Evolutionary conservation across 2,329 filamentous ascomycete species (phyloP).

Genomic region (Diaporthe aspalathi): DNA sequence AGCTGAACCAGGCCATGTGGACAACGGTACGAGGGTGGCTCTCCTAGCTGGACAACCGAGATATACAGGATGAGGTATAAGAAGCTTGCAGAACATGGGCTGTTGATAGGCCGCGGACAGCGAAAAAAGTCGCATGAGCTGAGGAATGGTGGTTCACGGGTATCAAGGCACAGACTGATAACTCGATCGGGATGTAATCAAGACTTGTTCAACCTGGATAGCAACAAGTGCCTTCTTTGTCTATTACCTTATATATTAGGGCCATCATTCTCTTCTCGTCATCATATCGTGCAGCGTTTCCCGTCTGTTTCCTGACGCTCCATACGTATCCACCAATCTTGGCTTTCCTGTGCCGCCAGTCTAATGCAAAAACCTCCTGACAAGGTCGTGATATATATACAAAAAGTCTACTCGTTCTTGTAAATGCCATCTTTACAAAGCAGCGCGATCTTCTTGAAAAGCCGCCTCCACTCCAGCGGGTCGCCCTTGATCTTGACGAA

Average conservation of each 20-base stretch:
- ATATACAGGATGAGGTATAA: not conserved
- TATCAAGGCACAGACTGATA: too few relatives aligned
- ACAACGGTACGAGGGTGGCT: not conserved
- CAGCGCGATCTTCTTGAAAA: conserved; percentile 96
- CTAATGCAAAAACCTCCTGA: conserved; percentile 1
- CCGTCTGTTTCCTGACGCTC: not conserved
- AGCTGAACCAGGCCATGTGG: not conserved
- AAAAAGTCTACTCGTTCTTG: conserved; percentile 57
- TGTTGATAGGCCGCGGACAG: not conserved
- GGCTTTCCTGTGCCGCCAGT: conserved; percentile 1
- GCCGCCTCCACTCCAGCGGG: conserved; percentile 93
- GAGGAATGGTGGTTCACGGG: not conserved
- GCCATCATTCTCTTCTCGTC: conserved; percentile 10
- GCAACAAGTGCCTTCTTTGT: not conserved
- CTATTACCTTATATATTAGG: conserved; percentile 16
- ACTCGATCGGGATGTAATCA: not conserved
- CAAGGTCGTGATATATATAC: not conserved
- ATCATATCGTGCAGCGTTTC: conserved; percentile 23
- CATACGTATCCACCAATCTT: not conserved
- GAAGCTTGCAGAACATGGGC: not conserved
- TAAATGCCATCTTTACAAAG: conserved; percentile 88
- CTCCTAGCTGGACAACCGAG: not conserved
- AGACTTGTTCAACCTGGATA: not conserved
- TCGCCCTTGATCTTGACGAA: conserved; percentile 97
- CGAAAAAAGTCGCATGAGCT: too few relatives aligned